phyloP scores from a whole-genome alignment of 768 basidiomycete species.

The Hebeloma cylindrosporum region DNA sequence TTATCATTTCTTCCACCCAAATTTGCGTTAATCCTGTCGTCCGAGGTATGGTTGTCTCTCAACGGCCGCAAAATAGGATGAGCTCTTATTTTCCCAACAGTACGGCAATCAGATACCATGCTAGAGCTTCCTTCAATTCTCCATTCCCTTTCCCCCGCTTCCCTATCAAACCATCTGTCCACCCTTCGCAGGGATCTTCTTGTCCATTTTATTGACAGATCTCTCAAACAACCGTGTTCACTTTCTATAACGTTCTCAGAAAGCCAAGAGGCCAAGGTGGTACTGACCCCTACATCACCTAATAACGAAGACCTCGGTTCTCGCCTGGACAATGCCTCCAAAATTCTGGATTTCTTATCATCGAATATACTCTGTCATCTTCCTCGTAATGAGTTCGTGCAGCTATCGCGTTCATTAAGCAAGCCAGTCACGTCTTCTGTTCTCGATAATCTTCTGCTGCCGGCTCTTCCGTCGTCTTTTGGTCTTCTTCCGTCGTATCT shows the following conservation, averaged over 20 bases:
- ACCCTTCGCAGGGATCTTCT: slow-evolving; percentile 67
- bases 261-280: slow-evolving; percentile 46
- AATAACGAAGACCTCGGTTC: slow-evolving; percentile 35
- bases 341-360: slow-evolving; percentile 62
- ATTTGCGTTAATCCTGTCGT: slow-evolving; percentile 52
- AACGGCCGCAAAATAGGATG: background rate
- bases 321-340: slow-evolving; percentile 56
- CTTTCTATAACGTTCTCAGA: slow-evolving; percentile 38
- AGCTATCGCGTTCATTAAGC: slow-evolving; percentile 57
- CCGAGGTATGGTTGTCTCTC: slow-evolving; percentile 32
- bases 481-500: slow-evolving; percentile 62
- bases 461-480: slow-evolving; percentile 68
- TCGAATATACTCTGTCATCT: slow-evolving; percentile 55
- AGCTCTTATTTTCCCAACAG: slow-evolving; percentile 33
- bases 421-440: slow-evolving; percentile 61
- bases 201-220: slow-evolving; percentile 55
- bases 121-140: slow-evolving; percentile 57
- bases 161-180: slow-evolving; percentile 55
- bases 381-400: slow-evolving; percentile 43
- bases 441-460: slow-evolving; percentile 64
- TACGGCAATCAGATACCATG: slow-evolving; percentile 52
- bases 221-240: slow-evolving; percentile 53
- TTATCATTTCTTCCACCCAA: slow-evolving; percentile 49
- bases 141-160: slow-evolving; percentile 53
- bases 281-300: slow-evolving; percentile 45